Percentiles rank a stretch among this genome's conserved stretches.
Conservation (phyloP, 2,329 filamentous ascomycete species). For the Calonectria montana region DNA sequence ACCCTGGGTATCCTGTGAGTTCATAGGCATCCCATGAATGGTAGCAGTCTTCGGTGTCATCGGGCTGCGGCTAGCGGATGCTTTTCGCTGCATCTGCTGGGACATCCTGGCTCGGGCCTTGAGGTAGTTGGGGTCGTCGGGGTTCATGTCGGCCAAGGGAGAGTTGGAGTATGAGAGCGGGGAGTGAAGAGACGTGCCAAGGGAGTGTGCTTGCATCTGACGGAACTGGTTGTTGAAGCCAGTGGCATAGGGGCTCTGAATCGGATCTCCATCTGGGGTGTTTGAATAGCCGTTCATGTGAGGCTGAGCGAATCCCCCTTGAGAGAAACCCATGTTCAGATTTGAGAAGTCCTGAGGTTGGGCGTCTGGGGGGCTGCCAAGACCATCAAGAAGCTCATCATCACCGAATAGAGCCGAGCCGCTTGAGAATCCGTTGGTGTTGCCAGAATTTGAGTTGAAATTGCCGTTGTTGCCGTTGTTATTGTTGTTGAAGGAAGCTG, state of each 20-base stretch:
- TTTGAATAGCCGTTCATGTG: conserved; percentile 87
- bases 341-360: conserved; percentile 67
- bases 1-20: conserved; percentile 73
- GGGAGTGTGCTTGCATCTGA: conserved; percentile 70
- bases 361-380: conserved; percentile 67
- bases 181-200: conserved; percentile 61
- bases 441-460: conserved; percentile 67
- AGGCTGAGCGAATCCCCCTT: conserved; percentile 69
- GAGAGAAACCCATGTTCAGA: conserved; percentile 69
- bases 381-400: conserved; percentile 85
- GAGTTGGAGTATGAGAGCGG: conserved; percentile 54
- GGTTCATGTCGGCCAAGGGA: conserved; percentile 59
- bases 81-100: conserved; percentile 76
- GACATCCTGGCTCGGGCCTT: conserved; percentile 70
- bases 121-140: conserved; percentile 68
- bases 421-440: conserved; percentile 79
- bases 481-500: conserved; percentile 66
- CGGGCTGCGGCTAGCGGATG: conserved; percentile 80
- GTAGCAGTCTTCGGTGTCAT: conserved; percentile 89
- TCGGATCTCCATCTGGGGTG: conserved; percentile 90
- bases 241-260: conserved; percentile 88
- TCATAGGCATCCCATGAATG: conserved; percentile 77
- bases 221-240: conserved; percentile 86
- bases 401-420: conserved; percentile 85
- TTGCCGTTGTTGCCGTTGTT: conserved; percentile 59